These are phyloP conservation scores for Terana coerulea DNA, from an alignment of 768 basidiomycete species.

Conservation along the genomic window DNA sequence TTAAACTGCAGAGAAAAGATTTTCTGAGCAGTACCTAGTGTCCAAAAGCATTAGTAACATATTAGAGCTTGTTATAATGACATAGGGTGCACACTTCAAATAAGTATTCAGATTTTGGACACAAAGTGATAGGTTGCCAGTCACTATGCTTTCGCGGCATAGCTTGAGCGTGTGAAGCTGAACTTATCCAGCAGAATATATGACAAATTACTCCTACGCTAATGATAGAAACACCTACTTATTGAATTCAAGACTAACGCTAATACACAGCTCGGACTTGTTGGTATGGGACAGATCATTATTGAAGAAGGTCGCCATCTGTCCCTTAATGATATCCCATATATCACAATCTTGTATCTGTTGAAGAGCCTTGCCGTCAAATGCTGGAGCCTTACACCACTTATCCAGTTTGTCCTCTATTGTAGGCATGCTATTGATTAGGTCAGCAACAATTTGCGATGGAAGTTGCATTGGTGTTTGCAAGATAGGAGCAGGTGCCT, in stretches of 20 bases:
- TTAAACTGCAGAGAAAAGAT: conserved; percentile 11
- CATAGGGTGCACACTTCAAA: neutral
- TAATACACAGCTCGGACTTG: conserved; percentile 7
- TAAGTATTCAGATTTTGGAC: conserved; percentile 6
- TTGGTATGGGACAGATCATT: neutral
- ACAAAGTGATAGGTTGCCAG: conserved; percentile 8
- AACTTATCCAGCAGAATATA: conserved; percentile 1
- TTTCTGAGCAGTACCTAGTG: conserved; percentile 3
- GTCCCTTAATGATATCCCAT: conserved; percentile 6
- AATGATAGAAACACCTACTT: conserved; percentile 9
- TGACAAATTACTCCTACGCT: no score
- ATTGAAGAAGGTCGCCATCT: conserved; percentile 8
- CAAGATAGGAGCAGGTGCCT: neutral
- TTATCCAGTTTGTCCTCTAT: conserved; percentile 8
- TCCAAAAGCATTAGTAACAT: neutral
- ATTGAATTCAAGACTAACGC: conserved; percentile 11
- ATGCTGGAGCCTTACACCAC: neutral
- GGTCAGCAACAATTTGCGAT: conserved; percentile 2
- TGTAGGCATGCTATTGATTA: conserved; percentile 6
- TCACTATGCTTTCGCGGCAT: conserved; percentile 2
- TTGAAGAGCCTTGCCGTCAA: neutral
- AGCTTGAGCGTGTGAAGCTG: conserved; percentile 2
- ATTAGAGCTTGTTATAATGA: neutral
- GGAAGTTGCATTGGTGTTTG: conserved; percentile 2
- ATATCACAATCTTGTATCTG: conserved; percentile 9